Conservation (phyloP, 495 filamentous ascomycete species). For the Hypoxylon intermedium region DNA sequence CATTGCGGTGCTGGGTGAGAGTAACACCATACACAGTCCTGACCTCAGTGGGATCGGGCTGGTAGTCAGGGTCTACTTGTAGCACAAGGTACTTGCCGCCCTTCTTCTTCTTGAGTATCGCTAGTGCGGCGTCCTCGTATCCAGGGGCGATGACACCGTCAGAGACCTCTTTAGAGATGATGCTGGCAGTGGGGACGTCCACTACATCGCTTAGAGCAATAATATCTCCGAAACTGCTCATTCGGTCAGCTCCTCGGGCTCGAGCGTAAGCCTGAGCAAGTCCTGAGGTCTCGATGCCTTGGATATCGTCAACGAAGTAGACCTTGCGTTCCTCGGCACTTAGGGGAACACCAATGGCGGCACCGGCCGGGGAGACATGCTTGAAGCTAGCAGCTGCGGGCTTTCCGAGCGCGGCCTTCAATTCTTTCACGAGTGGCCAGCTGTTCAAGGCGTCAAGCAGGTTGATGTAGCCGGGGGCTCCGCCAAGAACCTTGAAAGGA, state of each 20-base stretch:
- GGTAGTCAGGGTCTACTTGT: slow-evolving; percentile 88
- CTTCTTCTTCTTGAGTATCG: slow-evolving; percentile 97
- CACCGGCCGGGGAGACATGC: slow-evolving; percentile 96
- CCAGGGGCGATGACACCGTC: slow-evolving; percentile 93
- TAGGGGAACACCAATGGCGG: slow-evolving; percentile 88
- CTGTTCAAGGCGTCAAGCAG: slow-evolving; percentile 95
- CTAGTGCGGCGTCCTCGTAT: slow-evolving; percentile 82
- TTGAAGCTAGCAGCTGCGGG: slow-evolving; percentile 99
- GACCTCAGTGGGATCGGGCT: slow-evolving; percentile 75
- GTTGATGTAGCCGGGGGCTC: slow-evolving; percentile 95
- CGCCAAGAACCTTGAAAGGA: slow-evolving; percentile 96
- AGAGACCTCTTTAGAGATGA: slow-evolving; percentile 96
- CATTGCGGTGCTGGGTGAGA: slow-evolving; percentile 88
- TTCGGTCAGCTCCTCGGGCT: slow-evolving; percentile 92
- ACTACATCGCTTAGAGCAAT: slow-evolving; percentile 91
- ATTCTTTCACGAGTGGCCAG: slow-evolving; percentile 95
- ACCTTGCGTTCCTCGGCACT: slow-evolving; percentile 89
- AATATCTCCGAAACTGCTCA: slow-evolving; percentile 96
- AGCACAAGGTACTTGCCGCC: slow-evolving; percentile 95
- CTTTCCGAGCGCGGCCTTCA: slow-evolving; percentile 82
- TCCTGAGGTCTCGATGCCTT: slow-evolving; percentile 79
- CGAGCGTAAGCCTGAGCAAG: slow-evolving; percentile 95
- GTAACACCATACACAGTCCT: slow-evolving; percentile 88
- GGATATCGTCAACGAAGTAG: slow-evolving; percentile 97
- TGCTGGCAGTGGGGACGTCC: slow-evolving; percentile 89